Evolutionary conservation across 2,329 filamentous ascomycete species (phyloP).

Genomic region (Fusarium sulawesiense): DNA sequence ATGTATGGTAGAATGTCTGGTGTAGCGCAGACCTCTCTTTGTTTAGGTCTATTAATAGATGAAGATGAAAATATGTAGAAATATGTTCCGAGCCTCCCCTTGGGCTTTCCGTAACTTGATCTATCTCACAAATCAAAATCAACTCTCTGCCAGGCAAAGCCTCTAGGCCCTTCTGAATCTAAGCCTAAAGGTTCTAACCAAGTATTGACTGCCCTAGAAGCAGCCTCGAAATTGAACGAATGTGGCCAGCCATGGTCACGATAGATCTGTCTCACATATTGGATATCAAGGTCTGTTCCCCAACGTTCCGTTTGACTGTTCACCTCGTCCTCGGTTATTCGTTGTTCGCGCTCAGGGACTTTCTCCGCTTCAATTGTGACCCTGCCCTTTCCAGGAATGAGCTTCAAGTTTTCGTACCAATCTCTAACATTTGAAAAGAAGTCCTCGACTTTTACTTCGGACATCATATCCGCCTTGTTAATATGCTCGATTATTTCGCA

Average conservation of each 20-base stretch:
- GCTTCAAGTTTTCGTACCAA: not conserved
- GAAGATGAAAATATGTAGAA: too few species aligned
- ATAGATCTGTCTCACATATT: slow-evolving; percentile 21
- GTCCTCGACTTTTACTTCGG: not conserved
- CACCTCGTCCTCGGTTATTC: not conserved
- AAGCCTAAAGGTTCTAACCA: not conserved
- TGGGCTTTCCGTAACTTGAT: not conserved
- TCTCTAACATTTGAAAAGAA: not conserved
- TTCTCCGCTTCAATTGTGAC: not conserved
- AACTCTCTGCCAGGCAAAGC: not conserved
- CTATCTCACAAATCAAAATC: not conserved
- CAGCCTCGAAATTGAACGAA: not conserved
- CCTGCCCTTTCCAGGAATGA: not conserved
- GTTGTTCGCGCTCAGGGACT: not conserved
- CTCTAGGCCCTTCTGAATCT: not conserved
- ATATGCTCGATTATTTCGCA: not conserved
- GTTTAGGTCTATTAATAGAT: too few species aligned
- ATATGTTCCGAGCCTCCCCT: not conserved
- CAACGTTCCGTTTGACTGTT: not conserved
- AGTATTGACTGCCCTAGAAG: not conserved
- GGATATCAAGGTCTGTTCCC: slow-evolving; percentile 3
- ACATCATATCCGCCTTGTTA: not conserved
- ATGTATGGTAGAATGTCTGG: too few species aligned
- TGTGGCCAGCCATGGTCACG: slow-evolving; percentile 4
- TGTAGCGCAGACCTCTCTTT: too few species aligned